Conservation (phyloP, 192 early-diverging fungal species). For the Obelidium mucronatum region DNA sequence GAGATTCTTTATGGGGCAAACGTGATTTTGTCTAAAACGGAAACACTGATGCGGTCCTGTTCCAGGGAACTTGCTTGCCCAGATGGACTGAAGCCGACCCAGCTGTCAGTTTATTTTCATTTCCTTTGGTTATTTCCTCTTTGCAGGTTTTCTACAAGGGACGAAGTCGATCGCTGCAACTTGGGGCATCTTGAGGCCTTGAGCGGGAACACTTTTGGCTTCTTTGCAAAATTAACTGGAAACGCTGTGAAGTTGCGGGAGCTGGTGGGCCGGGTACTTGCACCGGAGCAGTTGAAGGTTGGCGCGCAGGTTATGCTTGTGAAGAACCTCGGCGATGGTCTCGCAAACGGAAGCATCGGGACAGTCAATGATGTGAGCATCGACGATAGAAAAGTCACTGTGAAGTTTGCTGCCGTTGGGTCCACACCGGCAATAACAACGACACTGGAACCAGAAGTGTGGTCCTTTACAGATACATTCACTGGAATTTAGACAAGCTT, state of each 20-base stretch:
- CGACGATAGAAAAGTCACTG: slow-evolving; percentile 21
- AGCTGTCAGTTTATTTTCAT: slow-evolving; percentile 62
- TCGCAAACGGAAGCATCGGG: slow-evolving; percentile 45
- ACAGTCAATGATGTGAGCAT: slow-evolving; percentile 36
- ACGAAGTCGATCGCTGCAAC: slow-evolving; percentile 13
- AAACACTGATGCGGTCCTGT: no score
- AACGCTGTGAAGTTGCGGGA: not conserved
- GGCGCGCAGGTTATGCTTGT: slow-evolving; percentile 87
- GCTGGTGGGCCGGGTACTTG: slow-evolving; percentile 55
- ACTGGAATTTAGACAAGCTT: no score
- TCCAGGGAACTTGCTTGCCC: slow-evolving; percentile 83
- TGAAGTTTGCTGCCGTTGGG: slow-evolving; percentile 6
- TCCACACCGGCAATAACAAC: no score
- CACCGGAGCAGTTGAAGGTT: slow-evolving; percentile 69
- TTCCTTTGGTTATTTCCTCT: slow-evolving; percentile 67
- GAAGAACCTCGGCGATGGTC: slow-evolving; percentile 39
- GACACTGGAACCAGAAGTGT: no score
- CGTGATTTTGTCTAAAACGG: no score
- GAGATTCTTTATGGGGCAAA: slow-evolving; percentile 84
- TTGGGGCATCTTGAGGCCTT: slow-evolving; percentile 56
- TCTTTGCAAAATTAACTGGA: slow-evolving; percentile 57
- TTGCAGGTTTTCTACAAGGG: slow-evolving; percentile 32
- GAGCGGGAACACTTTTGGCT: slow-evolving; percentile 49
- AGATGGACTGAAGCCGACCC: slow-evolving; percentile 78
- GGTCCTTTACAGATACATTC: no score